Conservation (phyloP, 768 basidiomycete species). For the Termitomyces sp. region DNA sequence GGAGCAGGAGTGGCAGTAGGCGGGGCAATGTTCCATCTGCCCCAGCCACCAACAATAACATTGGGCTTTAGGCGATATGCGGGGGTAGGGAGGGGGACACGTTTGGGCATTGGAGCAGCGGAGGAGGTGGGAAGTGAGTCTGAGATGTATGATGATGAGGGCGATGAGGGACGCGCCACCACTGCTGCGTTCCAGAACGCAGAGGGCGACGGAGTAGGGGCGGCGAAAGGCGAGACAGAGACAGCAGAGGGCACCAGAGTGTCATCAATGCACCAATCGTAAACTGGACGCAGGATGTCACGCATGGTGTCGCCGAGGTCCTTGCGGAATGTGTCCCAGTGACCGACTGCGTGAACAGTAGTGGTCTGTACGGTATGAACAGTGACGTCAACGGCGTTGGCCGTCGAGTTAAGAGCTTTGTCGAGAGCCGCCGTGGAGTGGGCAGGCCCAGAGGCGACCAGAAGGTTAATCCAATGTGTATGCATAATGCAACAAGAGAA, state of each 20-base stretch:
- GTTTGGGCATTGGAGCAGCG: not conserved
- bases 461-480: too few species aligned
- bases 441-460: not conserved
- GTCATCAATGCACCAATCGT: not conserved
- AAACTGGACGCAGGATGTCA: not conserved
- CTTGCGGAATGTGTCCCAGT: not conserved
- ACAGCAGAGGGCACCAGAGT: not conserved
- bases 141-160: not conserved
- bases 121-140: not conserved
- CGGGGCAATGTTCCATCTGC: not conserved
- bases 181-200: not conserved
- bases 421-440: not conserved
- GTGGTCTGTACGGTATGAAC: not conserved
- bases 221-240: not conserved
- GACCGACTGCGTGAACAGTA: not conserved
- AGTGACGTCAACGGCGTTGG: too few species aligned
- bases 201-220: not conserved
- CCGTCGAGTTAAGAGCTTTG: not conserved
- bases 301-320: too few species aligned
- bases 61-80: not conserved
- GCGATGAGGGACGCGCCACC: not conserved
- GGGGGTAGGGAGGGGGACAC: not conserved
- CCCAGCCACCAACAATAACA: not conserved
- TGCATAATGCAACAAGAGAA: too few species aligned
- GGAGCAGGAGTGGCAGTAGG: not conserved